phyloP scores from a whole-genome alignment of 176 grass and related monocot species.

The Microstegium vimineum region DNA sequence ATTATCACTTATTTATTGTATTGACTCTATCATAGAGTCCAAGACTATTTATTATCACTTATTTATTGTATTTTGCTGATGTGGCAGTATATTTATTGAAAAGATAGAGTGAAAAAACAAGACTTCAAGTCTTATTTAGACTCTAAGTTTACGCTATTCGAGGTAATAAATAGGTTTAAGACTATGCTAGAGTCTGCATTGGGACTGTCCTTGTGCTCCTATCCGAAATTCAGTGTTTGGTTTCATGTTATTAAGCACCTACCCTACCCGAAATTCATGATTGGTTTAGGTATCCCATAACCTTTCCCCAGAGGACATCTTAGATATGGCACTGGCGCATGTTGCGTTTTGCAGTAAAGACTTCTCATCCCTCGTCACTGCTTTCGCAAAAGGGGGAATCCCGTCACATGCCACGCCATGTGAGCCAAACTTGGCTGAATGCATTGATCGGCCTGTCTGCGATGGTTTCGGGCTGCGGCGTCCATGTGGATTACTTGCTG shows the following conservation, averaged over 20 bases:
- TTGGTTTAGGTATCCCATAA: neutral
- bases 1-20: too few relatives aligned
- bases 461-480: neutral
- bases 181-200: too few relatives aligned
- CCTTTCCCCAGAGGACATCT: neutral
- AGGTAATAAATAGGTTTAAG: too few relatives aligned
- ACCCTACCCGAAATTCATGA: neutral
- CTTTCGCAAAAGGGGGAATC: slow-evolving; percentile 10
- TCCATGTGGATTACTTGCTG: slow-evolving; percentile 7
- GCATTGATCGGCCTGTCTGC: neutral
- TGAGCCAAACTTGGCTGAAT: neutral
- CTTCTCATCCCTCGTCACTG: neutral
- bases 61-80: too few relatives aligned
- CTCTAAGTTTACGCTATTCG: too few relatives aligned
- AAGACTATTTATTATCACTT: too few relatives aligned
- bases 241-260: neutral
- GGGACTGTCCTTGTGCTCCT: too few relatives aligned
- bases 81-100: too few relatives aligned
- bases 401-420: slow-evolving; percentile 28
- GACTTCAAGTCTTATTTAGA: too few relatives aligned
- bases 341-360: neutral
- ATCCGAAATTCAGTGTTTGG: neutral
- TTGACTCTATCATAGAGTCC: too few relatives aligned
- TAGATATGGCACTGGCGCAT: neutral
- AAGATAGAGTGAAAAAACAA: too few relatives aligned